Conservation (phyloP, 352 stramenopile species). For the Pythium myriotylum region DNA sequence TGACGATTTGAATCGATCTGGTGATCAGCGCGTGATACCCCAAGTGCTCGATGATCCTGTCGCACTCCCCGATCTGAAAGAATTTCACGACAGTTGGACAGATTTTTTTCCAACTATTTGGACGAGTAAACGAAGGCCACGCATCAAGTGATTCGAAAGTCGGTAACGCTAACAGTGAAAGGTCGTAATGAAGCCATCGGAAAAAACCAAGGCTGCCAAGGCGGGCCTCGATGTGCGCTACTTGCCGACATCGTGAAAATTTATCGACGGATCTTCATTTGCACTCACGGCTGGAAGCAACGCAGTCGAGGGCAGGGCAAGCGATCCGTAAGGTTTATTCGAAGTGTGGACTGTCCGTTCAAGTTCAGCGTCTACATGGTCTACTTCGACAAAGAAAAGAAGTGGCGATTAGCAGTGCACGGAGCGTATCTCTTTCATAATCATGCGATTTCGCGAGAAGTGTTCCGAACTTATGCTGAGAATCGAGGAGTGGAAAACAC, state of each 20-base stretch:
- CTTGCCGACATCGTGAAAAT: not conserved
- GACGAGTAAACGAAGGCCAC: not conserved
- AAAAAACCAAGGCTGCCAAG: not conserved
- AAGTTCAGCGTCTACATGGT: not conserved
- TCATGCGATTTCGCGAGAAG: not conserved
- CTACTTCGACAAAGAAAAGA: not conserved
- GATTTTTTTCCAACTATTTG: too few relatives aligned
- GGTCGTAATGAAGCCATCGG: not conserved
- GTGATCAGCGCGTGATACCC: too few relatives aligned
- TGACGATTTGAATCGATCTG: too few relatives aligned
- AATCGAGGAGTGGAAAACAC: constrained; percentile 1
- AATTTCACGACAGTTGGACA: not conserved
- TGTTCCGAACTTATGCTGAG: not conserved
- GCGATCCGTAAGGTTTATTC: not conserved
- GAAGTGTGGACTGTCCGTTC: constrained; percentile 1
- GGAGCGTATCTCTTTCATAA: constrained; percentile 1
- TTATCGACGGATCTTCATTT: not conserved
- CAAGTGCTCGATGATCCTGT: too few relatives aligned
- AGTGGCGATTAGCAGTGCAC: constrained; percentile 2
- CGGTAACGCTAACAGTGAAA: not conserved
- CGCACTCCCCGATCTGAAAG: not conserved
- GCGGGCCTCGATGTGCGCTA: not conserved
- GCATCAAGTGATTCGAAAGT: not conserved
- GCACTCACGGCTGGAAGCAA: not conserved
- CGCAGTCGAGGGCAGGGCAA: not conserved